Conservation (phyloP, 257 asterid species). For the Verbena officinalis region DNA sequence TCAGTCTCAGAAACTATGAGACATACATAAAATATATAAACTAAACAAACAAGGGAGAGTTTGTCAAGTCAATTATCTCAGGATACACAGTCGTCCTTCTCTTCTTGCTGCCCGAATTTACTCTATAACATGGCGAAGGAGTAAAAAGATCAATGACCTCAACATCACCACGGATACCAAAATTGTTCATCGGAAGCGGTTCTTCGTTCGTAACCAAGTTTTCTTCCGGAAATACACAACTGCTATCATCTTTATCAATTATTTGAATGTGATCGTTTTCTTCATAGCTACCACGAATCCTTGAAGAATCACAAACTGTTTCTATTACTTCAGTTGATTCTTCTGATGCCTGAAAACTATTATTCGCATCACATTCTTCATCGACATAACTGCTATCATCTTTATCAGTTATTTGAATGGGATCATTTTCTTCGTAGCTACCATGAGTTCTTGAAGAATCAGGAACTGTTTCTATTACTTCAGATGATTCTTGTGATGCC, state of each 20-base stretch:
- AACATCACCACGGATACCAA: slow-evolving; percentile 32
- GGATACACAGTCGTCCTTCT: slow-evolving; percentile 46
- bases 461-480: too few relatives aligned
- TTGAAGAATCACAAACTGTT: slow-evolving; percentile 11
- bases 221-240: slow-evolving; percentile 18
- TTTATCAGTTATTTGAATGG: too few relatives aligned
- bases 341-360: neutral
- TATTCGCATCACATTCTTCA: too few relatives aligned
- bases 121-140: slow-evolving; percentile 61
- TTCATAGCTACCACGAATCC: slow-evolving; percentile 13
- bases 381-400: too few relatives aligned
- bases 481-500: slow-evolving; percentile 13
- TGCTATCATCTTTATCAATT: slow-evolving; percentile 12
- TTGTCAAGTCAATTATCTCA: slow-evolving; percentile 88
- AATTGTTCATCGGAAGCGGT: slow-evolving; percentile 25
- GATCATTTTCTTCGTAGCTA: too few relatives aligned
- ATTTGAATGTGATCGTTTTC: slow-evolving; percentile 24
- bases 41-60: slow-evolving; percentile 57
- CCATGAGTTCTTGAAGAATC: too few relatives aligned
- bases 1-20: neutral
- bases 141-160: slow-evolving; percentile 77
- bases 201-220: slow-evolving; percentile 27
- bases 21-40: neutral
- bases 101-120: slow-evolving; percentile 47
- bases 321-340: slow-evolving; percentile 15